phyloP scores from a whole-genome alignment of 352 stramenopile species.

The Phytophthora multivora region DNA sequence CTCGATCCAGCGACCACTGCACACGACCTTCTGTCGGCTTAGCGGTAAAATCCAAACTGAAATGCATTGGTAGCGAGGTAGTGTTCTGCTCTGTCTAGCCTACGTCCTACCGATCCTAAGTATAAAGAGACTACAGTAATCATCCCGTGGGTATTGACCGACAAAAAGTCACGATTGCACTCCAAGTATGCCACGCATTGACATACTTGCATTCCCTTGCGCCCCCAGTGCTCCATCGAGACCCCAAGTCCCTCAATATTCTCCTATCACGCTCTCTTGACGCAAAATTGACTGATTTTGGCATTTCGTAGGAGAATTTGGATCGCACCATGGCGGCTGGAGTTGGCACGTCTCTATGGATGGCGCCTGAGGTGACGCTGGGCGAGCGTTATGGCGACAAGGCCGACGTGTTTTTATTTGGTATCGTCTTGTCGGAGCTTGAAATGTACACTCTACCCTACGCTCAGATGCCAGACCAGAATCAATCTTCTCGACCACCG shows the following conservation, averaged over 20 bases:
- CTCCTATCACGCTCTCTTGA: constrained; percentile 46
- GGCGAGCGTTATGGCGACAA: constrained; percentile 21
- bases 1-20: too few relatives aligned
- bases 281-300: constrained; percentile 58
- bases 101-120: too few relatives aligned
- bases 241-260: constrained; percentile 70
- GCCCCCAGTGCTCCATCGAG: constrained; percentile 59
- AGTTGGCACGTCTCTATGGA: constrained; percentile 22
- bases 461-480: background rate
- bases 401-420: constrained; percentile 36
- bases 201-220: constrained; percentile 53
- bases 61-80: too few relatives aligned
- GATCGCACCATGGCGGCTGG: constrained; percentile 25
- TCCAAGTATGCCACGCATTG: constrained; percentile 47
- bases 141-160: background rate
- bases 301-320: constrained; percentile 35
- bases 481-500: constrained; percentile 8
- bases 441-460: constrained; percentile 33
- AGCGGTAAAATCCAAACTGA: too few relatives aligned
- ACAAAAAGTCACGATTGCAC: constrained; percentile 32
- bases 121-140: too few relatives aligned
- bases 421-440: constrained; percentile 41
- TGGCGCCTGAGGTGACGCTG: constrained; percentile 28
- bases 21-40: too few relatives aligned
- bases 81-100: too few relatives aligned